Percentiles rank a stretch among this genome's conserved stretches.
phyloP scores from a whole-genome alignment of 2,329 filamentous ascomycete species.

The Venturia aucupariae region DNA sequence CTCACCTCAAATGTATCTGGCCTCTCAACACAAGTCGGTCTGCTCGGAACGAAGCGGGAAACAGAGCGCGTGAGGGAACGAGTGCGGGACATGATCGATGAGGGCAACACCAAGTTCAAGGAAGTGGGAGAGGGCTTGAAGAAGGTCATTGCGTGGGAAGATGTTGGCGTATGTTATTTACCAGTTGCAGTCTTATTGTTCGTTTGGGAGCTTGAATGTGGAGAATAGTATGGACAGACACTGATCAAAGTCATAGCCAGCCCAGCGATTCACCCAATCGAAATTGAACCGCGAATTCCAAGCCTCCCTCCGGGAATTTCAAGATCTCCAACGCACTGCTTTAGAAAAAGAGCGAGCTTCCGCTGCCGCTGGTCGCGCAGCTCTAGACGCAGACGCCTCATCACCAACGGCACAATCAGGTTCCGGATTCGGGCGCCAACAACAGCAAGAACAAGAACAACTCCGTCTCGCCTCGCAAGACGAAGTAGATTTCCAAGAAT shows the following conservation, averaged over 20 bases:
- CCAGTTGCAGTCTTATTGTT: not conserved
- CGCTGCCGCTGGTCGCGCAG: constrained; percentile 70
- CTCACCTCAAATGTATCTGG: constrained; percentile 82
- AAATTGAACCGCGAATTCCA: constrained; percentile 93
- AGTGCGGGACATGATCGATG: constrained; percentile 78
- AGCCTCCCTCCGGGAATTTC: constrained; percentile 80
- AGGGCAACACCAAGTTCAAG: constrained; percentile 79
- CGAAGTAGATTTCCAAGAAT: constrained; percentile 96
- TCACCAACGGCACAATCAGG: constrained; percentile 34
- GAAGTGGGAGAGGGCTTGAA: constrained; percentile 90
- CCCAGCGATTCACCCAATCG: constrained; percentile 92
- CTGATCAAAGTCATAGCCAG: constrained; percentile 50
- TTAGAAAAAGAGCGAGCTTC: constrained; percentile 89
- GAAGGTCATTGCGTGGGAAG: constrained; percentile 67
- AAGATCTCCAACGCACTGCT: constrained; percentile 78
- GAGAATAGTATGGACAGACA: not conserved
- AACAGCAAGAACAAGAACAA: constrained; percentile 52
- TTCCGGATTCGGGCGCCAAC: constrained; percentile 42
- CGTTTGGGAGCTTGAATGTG: not conserved
- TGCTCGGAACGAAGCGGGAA: constrained; percentile 83
- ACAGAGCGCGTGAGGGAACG: constrained; percentile 84
- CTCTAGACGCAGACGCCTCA: constrained; percentile 53
- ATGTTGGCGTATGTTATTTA: constrained; percentile 63
- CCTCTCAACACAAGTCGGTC: constrained; percentile 71
- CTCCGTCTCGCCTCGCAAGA: constrained; percentile 78